Percentiles rank a stretch among this genome's conserved stretches.
These are phyloP conservation scores for Lepidopterella palustris DNA, from an alignment of 495 filamentous ascomycete genomes.

Conservation along the genomic window DNA sequence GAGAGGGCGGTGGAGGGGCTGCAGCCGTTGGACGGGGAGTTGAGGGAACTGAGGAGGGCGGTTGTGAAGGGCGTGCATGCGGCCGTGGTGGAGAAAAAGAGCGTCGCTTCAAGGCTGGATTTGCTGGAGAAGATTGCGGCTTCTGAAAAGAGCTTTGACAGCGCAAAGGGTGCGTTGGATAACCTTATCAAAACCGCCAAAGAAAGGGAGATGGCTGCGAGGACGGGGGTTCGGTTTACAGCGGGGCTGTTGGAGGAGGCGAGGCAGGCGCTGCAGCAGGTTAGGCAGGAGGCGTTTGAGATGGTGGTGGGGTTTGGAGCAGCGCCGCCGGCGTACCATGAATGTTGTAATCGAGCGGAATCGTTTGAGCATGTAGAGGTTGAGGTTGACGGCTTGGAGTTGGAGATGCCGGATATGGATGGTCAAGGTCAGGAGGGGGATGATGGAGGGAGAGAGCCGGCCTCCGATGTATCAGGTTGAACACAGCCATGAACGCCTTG, in stretches of 20 bases:
- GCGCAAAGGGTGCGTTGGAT: background rate
- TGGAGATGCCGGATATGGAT: too few relatives aligned
- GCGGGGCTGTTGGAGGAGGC: conserved; percentile 11
- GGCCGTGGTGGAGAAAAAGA: background rate
- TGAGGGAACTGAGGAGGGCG: background rate
- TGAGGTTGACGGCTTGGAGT: too few relatives aligned
- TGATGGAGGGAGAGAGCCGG: too few relatives aligned
- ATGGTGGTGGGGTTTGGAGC: conserved; percentile 15
- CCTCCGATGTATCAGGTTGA: too few relatives aligned
- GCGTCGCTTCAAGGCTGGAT: background rate
- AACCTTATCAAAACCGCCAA: background rate
- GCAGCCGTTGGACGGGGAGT: background rate
- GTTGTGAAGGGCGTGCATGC: background rate
- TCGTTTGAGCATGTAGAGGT: too few relatives aligned
- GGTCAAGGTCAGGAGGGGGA: too few relatives aligned
- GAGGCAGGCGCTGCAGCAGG: conserved; percentile 10
- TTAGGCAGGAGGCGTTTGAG: conserved; percentile 14
- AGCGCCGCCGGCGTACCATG: conserved; percentile 15
- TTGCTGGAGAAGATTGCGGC: background rate
- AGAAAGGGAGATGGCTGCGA: conserved; percentile 1
- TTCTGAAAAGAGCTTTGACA: background rate
- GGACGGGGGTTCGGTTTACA: background rate
- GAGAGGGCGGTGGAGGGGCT: conserved; percentile 2
- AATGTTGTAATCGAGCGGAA: conserved; percentile 11
- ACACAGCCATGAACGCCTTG: too few relatives aligned